phyloP scores from a whole-genome alignment of 768 basidiomycete species.

The Boletellus sp. region DNA sequence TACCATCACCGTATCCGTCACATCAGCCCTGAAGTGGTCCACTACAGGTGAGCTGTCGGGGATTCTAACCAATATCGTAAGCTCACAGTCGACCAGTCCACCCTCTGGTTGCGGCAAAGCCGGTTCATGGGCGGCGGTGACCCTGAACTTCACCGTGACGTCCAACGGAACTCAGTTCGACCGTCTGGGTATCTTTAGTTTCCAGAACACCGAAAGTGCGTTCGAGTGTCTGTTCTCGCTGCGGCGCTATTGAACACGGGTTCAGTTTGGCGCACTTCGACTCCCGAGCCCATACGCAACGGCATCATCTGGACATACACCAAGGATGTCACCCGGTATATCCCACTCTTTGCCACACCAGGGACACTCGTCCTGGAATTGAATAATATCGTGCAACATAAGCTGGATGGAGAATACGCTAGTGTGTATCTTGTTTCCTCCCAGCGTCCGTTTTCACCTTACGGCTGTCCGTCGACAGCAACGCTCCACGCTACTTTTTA shows the following conservation, averaged over 20 bases:
- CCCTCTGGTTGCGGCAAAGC: conserved; percentile 66
- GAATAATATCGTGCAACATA: conserved; percentile 60
- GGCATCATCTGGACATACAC: conserved; percentile 78
- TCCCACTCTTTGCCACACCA: conserved; percentile 62
- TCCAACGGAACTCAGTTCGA: conserved; percentile 78
- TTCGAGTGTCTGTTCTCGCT: neutral
- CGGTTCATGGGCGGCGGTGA: conserved; percentile 73
- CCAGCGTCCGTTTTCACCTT: neutral
- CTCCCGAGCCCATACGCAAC: conserved; percentile 64
- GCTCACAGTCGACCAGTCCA: conserved; percentile 42
- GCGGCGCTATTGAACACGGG: neutral
- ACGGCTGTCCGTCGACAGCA: conserved; percentile 38
- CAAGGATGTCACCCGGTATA: conserved; percentile 74
- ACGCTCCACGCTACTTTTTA: conserved; percentile 70
- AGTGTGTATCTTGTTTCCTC: conserved; percentile 37
- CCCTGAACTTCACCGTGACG: conserved; percentile 73
- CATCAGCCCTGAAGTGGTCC: conserved; percentile 58
- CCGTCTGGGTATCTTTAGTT: conserved; percentile 67
- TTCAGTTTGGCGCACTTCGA: conserved; percentile 76
- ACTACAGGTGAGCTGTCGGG: conserved; percentile 45
- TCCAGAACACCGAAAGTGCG: conserved; percentile 75
- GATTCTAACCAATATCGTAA: neutral
- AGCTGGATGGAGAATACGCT: conserved; percentile 65
- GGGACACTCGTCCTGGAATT: conserved; percentile 72
- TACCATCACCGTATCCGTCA: neutral